Evolutionary conservation across 192 early-diverging fungal species (phyloP).

Genomic region (Coemansia asiatica): DNA sequence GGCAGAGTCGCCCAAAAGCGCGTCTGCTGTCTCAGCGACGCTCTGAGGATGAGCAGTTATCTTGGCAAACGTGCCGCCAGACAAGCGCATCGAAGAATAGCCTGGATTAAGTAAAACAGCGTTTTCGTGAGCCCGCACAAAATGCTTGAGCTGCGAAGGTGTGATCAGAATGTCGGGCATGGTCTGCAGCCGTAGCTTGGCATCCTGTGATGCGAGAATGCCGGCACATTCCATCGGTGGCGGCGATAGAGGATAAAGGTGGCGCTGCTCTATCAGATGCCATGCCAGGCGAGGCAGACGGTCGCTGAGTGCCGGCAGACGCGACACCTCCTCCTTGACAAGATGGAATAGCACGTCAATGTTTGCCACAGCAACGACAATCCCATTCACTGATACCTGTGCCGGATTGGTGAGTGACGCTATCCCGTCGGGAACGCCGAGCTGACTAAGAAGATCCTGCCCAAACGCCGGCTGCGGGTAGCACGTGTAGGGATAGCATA

Average conservation of each 20-base stretch:
- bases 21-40: neutral
- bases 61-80: conserved; percentile 81
- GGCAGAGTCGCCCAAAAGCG: conserved; percentile 17
- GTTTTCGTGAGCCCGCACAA: conserved; percentile 73
- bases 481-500: conserved; percentile 67
- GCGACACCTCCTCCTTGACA: conserved; percentile 64
- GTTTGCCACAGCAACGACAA: conserved; percentile 73
- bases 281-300: conserved; percentile 69
- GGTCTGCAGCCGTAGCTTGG: conserved; percentile 45
- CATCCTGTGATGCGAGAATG: conserved; percentile 41
- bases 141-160: conserved; percentile 70
- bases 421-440: conserved; percentile 36
- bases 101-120: conserved; percentile 86
- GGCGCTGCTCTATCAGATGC: conserved; percentile 79
- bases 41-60: conserved; percentile 65
- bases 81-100: conserved; percentile 62
- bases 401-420: conserved; percentile 74
- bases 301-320: conserved; percentile 56
- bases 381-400: conserved; percentile 81
- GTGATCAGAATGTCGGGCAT: conserved; percentile 85
- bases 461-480: conserved; percentile 85
- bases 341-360: conserved; percentile 77
- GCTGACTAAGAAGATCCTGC: conserved; percentile 19
- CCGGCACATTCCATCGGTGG: conserved; percentile 46
- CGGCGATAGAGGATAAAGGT: conserved; percentile 85